phyloP scores from a whole-genome alignment of 2,329 filamentous ascomycete species.

The Talaromyces sp. region DNA sequence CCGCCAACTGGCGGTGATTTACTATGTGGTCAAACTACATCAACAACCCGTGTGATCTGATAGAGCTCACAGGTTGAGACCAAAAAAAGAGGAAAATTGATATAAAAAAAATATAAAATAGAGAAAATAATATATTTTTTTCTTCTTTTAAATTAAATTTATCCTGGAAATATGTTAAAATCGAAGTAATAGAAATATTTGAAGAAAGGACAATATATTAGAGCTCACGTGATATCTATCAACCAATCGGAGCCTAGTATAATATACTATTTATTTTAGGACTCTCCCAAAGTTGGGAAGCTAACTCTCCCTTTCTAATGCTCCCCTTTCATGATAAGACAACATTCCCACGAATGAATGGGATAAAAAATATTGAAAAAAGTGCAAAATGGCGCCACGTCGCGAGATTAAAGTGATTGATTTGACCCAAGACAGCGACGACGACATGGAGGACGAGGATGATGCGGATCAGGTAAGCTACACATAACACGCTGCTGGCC shows the following conservation, averaged over 20 bases:
- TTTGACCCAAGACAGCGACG: conserved; percentile 2
- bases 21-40: neutral
- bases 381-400: neutral
- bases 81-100: neutral
- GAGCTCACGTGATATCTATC: neutral
- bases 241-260: neutral
- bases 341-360: neutral
- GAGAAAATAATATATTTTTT: no score
- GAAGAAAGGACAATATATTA: neutral
- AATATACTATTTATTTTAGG: neutral
- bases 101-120: neutral
- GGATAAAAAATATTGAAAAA: neutral
- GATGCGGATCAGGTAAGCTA: conserved; percentile 10
- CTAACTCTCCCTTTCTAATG: neutral
- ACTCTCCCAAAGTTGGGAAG: neutral
- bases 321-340: neutral
- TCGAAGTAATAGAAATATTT: neutral
- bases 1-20: neutral
- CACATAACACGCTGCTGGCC: neutral
- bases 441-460: neutral
- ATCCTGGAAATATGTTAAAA: neutral
- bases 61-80: neutral
- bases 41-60: neutral
- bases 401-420: neutral
- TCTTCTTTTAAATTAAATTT: neutral